These are phyloP conservation scores for Gnetum montanum DNA, from an alignment of 75 land plant species.

Conservation along the genomic window DNA sequence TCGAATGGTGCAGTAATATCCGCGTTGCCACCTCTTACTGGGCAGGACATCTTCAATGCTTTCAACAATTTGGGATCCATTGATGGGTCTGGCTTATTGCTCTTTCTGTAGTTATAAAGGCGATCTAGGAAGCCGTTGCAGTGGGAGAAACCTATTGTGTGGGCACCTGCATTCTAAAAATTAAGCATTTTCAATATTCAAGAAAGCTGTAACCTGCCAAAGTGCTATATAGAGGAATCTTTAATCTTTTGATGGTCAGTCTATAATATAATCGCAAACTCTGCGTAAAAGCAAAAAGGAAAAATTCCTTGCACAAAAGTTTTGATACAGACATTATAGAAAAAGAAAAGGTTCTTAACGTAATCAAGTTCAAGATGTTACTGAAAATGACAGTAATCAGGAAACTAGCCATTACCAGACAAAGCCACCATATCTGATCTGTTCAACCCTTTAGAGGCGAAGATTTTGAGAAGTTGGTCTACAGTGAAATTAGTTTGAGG, in stretches of 20 bases:
- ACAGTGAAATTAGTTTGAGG: conserved; percentile 8
- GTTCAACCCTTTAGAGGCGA: conserved; percentile 16
- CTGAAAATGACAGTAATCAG: no score
- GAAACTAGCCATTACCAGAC: no score
- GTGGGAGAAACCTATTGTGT: conserved; percentile 54
- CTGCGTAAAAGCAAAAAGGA: no score
- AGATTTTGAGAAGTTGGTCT: conserved; percentile 9
- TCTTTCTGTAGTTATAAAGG: conserved; percentile 26
- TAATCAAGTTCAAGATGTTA: no score
- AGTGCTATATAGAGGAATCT: no score
- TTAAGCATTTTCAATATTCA: no score
- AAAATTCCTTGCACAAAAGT: no score
- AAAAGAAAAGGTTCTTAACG: no score
- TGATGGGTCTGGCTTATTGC: conserved; percentile 33
- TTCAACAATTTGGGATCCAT: conserved; percentile 51
- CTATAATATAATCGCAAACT: no score
- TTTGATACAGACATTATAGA: no score
- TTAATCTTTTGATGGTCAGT: no score
- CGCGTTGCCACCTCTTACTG: conserved; percentile 39
- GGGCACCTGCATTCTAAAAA: conserved; percentile 12
- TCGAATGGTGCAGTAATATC: conserved; percentile 56
- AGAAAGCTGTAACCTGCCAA: no score
- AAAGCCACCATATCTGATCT: conserved; percentile 24
- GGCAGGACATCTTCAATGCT: conserved; percentile 50
- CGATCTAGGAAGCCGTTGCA: conserved; percentile 41